These are phyloP conservation scores for Penicillium egyptiacum DNA, from an alignment of 495 filamentous ascomycete genomes.

Conservation along the genomic window DNA sequence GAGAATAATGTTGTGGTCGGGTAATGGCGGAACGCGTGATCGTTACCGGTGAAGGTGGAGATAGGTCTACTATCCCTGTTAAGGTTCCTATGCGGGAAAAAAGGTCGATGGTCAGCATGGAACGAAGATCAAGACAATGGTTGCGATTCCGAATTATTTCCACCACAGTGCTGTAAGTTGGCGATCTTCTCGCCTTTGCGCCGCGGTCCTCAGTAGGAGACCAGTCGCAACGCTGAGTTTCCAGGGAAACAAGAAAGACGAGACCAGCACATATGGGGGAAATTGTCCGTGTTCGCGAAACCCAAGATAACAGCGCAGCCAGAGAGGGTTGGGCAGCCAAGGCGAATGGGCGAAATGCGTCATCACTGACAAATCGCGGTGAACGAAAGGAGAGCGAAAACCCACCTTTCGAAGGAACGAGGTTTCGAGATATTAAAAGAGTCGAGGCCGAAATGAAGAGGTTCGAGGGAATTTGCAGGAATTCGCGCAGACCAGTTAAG, in stretches of 20 bases:
- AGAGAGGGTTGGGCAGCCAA: conserved; percentile 1
- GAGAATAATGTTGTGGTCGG: conserved; percentile 16
- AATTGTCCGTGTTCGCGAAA: neutral
- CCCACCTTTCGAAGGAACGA: neutral
- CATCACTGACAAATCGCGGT: conserved; percentile 5
- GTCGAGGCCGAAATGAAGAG: conserved; percentile 6
- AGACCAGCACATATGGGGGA: neutral
- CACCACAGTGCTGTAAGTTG: neutral
- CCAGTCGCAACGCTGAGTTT: neutral
- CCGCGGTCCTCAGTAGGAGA: neutral
- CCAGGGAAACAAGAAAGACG: neutral
- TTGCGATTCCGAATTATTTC: neutral
- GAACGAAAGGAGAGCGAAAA: neutral
- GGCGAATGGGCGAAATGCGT: conserved; percentile 2
- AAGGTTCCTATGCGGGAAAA: neutral
- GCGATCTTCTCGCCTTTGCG: conserved; percentile 1
- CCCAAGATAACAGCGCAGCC: neutral
- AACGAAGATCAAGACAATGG: neutral
- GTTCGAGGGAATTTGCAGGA: neutral
- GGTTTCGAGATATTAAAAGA: conserved; percentile 2
- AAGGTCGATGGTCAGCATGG: conserved; percentile 5
- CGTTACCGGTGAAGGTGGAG: conserved; percentile 11
- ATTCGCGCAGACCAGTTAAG: conserved; percentile 5
- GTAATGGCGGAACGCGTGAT: conserved; percentile 18
- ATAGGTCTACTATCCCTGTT: conserved; percentile 1